phyloP scores from a whole-genome alignment of 1,139 yeast genomes.

The Yamadazyma mexicana region DNA sequence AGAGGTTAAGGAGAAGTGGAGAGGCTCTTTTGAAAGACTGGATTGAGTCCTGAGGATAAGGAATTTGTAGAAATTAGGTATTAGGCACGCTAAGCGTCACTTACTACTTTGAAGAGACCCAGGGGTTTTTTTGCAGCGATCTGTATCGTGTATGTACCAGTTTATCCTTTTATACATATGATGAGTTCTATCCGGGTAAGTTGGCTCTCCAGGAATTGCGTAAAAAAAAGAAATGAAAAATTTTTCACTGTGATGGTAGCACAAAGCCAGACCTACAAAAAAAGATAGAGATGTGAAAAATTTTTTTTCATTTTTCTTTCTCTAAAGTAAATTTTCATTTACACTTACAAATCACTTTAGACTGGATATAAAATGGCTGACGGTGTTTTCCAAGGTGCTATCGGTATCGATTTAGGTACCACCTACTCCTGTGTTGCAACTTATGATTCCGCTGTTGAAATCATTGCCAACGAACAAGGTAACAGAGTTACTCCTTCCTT shows the following conservation, averaged over 20 bases:
- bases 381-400: conserved; percentile 99
- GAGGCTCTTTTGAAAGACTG: too few species aligned
- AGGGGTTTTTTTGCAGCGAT: too few species aligned
- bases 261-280: conserved; percentile 11
- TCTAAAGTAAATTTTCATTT: conserved; percentile 12
- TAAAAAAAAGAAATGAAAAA: conserved; percentile 7
- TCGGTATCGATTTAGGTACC: conserved; percentile 85
- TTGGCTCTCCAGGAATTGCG: conserved; percentile 10
- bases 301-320: conserved; percentile 16
- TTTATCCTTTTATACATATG: too few species aligned
- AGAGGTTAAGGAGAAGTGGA: too few species aligned
- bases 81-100: too few species aligned
- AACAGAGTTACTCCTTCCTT: conserved; percentile 90
- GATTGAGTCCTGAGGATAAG: too few species aligned
- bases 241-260: conserved; percentile 7
- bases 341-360: conserved; percentile 14
- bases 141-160: too few species aligned
- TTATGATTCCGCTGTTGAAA: conserved; percentile 74
- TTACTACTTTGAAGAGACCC: too few species aligned
- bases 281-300: conserved; percentile 13
- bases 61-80: too few species aligned
- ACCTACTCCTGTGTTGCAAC: conserved; percentile 84
- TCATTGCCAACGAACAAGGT: conserved; percentile 57
- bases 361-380: conserved; percentile 67
- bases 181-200: too few species aligned